Evolutionary conservation across 108 stramenopile species (phyloP).

Genomic region (Cyclotella choctawhatcheeana): DNA sequence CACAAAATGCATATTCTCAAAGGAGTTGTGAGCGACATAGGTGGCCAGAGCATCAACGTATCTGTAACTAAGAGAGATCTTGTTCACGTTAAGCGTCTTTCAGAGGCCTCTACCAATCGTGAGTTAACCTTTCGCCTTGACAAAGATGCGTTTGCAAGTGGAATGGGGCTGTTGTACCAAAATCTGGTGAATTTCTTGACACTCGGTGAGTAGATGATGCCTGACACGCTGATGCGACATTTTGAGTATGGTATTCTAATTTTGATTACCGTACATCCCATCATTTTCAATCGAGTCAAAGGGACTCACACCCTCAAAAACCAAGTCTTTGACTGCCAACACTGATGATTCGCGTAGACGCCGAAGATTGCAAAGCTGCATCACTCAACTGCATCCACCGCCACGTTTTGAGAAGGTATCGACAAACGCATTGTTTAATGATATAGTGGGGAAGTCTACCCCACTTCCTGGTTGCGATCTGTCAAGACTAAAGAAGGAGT

Average conservation of each 20-base stretch:
- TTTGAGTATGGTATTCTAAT: no score
- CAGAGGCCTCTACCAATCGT: conserved; percentile 3
- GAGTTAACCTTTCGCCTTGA: conserved; percentile 69
- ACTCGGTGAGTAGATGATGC: conserved; percentile 8
- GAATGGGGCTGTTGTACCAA: conserved; percentile 72
- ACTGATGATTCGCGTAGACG: conserved; percentile 35
- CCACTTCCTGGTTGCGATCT: conserved; percentile 67
- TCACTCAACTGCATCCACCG: conserved; percentile 30
- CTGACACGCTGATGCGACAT: no score
- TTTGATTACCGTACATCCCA: no score
- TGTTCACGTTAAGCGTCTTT: conserved; percentile 50
- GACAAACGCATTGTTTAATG: conserved; percentile 33
- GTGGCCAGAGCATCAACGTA: conserved; percentile 50
- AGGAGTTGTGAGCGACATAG: conserved; percentile 57
- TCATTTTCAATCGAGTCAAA: conserved; percentile 50
- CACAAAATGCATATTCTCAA: conserved; percentile 69
- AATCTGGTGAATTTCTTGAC: conserved; percentile 70
- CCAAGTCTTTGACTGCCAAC: conserved; percentile 39
- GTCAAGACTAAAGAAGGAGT: conserved; percentile 58
- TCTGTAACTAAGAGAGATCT: conserved; percentile 53
- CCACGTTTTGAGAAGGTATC: conserved; percentile 28
- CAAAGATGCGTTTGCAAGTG: conserved; percentile 64
- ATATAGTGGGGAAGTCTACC: no score
- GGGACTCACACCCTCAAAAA: conserved; percentile 42
- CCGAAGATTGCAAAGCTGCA: conserved; percentile 47